These are phyloP conservation scores for Penicillium occitanis DNA, from an alignment of 2,329 filamentous ascomycete genomes.

Conservation along the genomic window DNA sequence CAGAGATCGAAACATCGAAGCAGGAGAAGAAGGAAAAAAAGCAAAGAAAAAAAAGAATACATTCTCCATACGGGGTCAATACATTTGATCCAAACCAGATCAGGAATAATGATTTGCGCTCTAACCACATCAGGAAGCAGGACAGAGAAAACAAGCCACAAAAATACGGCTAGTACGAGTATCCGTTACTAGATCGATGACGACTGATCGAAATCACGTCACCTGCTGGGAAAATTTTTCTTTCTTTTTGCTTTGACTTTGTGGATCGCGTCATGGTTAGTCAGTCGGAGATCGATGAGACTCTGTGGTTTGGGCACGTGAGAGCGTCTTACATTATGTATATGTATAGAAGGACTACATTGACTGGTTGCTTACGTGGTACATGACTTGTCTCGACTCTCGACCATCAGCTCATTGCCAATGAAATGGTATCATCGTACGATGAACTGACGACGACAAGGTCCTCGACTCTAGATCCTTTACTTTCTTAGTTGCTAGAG, in stretches of 20 bases:
- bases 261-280: constrained; percentile 2
- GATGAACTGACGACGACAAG: constrained; percentile 4
- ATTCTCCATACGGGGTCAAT: neutral
- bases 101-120: constrained; percentile 14
- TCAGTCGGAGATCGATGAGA: neutral
- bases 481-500: neutral
- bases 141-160: constrained; percentile 12
- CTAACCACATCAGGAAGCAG: constrained; percentile 17
- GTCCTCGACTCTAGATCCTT: neutral
- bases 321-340: neutral
- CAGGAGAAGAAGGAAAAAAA: neutral
- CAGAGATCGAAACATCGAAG: constrained; percentile 7
- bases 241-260: neutral
- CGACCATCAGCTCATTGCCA: neutral
- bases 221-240: constrained; percentile 17
- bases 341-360: neutral
- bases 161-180: constrained; percentile 9
- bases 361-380: neutral
- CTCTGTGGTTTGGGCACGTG: constrained; percentile 4
- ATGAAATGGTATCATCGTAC: constrained; percentile 9
- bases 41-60: neutral
- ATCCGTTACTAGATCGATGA: neutral
- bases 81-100: neutral
- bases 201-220: constrained; percentile 9
- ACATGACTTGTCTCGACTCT: neutral